phyloP scores from a whole-genome alignment of 225 moss, liverwort and hornwort genomes.

The Rhytidiadelphus loreus region DNA sequence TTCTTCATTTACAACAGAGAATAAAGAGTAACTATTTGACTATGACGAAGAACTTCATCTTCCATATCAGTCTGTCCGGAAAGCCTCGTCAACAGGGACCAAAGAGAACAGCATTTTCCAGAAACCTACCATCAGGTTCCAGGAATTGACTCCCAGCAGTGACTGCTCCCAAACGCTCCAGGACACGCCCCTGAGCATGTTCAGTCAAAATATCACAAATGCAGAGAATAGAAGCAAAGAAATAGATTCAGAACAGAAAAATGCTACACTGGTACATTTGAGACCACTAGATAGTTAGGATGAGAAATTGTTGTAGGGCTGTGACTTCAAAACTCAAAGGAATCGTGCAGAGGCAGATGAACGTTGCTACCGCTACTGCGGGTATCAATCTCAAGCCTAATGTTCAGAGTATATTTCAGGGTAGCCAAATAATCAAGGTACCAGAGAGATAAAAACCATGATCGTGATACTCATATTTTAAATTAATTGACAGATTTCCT shows the following conservation, averaged over 20 bases:
- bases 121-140: slow-evolving; percentile 78
- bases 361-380: not conserved
- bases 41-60: not conserved
- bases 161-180: slow-evolving; percentile 77
- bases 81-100: not conserved
- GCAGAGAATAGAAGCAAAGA: not conserved
- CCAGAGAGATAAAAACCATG: not conserved
- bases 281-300: not conserved
- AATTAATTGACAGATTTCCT: not conserved
- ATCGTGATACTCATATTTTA: not conserved
- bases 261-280: not conserved
- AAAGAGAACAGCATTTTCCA: not conserved
- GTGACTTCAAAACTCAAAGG: not conserved
- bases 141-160: slow-evolving; percentile 90
- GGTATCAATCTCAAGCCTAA: not conserved
- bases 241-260: not conserved
- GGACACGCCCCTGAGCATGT: slow-evolving; percentile 59
- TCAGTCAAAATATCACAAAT: not conserved
- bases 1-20: not conserved
- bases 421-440: not conserved
- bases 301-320: not conserved
- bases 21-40: not conserved
- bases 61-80: not conserved
- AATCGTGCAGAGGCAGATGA: not conserved
- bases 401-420: not conserved